Evolutionary conservation across 768 basidiomycete genomes (phyloP), one percentile per base, ranked within the genome.

Genomic region (Cytidiella melzeri): DNA sequence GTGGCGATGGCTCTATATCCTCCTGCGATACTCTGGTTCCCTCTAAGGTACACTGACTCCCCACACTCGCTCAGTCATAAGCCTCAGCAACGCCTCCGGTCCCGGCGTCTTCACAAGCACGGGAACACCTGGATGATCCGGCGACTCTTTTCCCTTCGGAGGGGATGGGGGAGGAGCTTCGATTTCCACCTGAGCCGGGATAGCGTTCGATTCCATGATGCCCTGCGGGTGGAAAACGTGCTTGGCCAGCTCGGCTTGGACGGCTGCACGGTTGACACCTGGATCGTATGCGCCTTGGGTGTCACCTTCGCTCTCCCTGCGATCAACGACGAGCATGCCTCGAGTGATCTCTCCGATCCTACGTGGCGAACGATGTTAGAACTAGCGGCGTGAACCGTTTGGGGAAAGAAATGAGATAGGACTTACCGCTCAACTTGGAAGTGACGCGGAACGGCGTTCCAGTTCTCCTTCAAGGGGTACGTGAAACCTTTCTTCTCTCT

Each of bases 271-370:
- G 61, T 83, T 88, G 12, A 70, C 69, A 6, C 85, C 84, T 1
- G 79, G 77, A 1, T 77, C 73, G 62, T 87, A 84, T 1, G 76
- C 82, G n/a, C 75, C 73, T 43, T 70, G 65, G 45, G 84, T 86
- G 9, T 73, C 82, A n/a, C 75, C 73, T 43, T 70, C 65, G 45
- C 84, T 86, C 7, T 73, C 74, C 38, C 92, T 74, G 53, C 87
- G 70, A 63, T 95, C 92, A 10, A 88, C 77, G 1, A 94, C 87
- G 53, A 92, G 73, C 87, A 93, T 92, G 10, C 92, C 91, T 25
- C 89, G 75, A 5, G 90, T 92, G 18, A 86, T 59, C 62, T 93
- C 90, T 1, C 89, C 92, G 2, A 63, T 71, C 41, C 92, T 87
- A 43, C n/a, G n/a, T n/a, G n/a, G n/a, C 38, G 27, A 27, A 45